Base-by-base conservation (phyloP, 352 stramenopile species). In the Globisporangium emineosum region DNA sequence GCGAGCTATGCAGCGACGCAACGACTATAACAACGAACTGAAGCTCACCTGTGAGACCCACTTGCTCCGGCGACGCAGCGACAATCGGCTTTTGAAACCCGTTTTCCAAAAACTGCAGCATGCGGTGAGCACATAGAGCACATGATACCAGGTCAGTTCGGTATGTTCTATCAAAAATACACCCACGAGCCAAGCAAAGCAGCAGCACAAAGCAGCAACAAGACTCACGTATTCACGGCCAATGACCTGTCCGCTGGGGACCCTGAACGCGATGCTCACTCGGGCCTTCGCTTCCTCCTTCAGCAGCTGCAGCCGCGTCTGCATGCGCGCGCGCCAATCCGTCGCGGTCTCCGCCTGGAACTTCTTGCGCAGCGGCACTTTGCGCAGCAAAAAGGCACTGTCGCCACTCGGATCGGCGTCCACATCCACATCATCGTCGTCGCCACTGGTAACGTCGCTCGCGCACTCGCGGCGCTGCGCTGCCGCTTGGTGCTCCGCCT, bases 81-180 rank as follows among this genome's bases (percentile, higher is more conserved):
- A 78, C 29, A 27, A 78, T 64, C 42, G 71, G 68, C 21, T 40
- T 37, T 6, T 59, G 43, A 47, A 78, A 78, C 9, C 71, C 71
- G 25, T 65, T 71, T 19, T 57, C 54, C 21, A 69, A 56, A 43
- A 78, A 59, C 71, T 78, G 43, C 23, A 62, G 30, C 51, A 45
- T 25, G n/a, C 27, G n/a, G 5, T 56, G 21, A 56, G 32, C 33
- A 30, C 40, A 47, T 47, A 21, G 12, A 40, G 33, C 15, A 15
- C 9, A 40, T 40, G 9, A 40, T 21, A 21, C 37, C 37, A 45
- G 15, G 40, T 47, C 40, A 47, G 40, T 47, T 59, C 32, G 23
- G 12, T 13, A n/a, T 30, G 21, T 12, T 35, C 25, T 55, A 33
- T 55, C 23, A 13, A 55, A 45, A 47, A 47, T 52, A 6, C 19